Conservation (phyloP, 2,329 filamentous ascomycete species). For the Penicillium sp. region DNA sequence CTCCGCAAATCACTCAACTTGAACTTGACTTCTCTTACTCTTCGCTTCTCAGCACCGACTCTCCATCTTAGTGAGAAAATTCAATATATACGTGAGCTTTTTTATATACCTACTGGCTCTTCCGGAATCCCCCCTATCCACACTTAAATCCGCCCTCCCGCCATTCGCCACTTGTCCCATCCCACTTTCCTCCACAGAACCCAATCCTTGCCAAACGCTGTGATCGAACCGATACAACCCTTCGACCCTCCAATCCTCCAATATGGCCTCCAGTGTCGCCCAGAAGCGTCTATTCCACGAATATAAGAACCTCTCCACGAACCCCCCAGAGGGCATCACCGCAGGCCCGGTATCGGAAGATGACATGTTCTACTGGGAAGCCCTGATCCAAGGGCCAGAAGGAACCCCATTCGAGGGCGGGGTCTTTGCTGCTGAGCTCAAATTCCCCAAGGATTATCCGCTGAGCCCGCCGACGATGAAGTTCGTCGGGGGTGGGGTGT, state of each 20-base stretch:
- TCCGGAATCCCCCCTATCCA: neutral
- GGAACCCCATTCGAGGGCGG: slow-evolving; percentile 95
- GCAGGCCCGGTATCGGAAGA: slow-evolving; percentile 90
- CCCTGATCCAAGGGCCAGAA: slow-evolving; percentile 88
- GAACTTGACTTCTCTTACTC: too few species aligned
- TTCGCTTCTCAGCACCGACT: neutral
- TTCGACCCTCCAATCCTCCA: neutral
- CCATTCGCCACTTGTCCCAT: slow-evolving; percentile 9
- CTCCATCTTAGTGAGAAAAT: neutral
- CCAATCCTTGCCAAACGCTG: slow-evolving; percentile 4
- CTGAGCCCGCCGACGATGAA: slow-evolving; percentile 92
- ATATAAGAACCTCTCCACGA: slow-evolving; percentile 88
- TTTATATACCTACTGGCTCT: too few species aligned
- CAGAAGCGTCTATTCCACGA: slow-evolving; percentile 85
- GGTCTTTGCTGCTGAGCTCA: slow-evolving; percentile 89
- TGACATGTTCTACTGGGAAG: slow-evolving; percentile 94
- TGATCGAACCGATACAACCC: neutral
- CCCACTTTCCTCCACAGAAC: slow-evolving; percentile 10
- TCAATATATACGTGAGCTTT: too few species aligned
- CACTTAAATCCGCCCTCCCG: slow-evolving; percentile 1
- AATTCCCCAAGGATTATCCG: slow-evolving; percentile 95
- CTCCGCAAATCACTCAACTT: too few species aligned
- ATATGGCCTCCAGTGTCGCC: slow-evolving; percentile 50
- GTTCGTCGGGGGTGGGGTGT: slow-evolving; percentile 79
- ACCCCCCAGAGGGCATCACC: slow-evolving; percentile 95